These are phyloP conservation scores for Flueggea neowawraea DNA, from an alignment of 441 rosid species.

Conservation along the genomic window DNA sequence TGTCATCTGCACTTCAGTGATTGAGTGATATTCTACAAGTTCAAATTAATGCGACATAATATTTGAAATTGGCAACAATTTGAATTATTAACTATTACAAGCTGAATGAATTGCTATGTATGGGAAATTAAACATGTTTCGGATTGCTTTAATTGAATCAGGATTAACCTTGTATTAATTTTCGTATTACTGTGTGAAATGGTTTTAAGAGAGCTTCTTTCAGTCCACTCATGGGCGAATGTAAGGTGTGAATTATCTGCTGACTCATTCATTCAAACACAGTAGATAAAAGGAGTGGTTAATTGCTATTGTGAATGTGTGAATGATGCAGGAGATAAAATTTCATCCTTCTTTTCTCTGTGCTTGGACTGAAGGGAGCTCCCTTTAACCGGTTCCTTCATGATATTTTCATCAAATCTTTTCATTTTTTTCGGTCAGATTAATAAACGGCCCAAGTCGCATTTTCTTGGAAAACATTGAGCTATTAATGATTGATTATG, in stretches of 20 bases:
- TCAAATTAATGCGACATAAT: too few species aligned
- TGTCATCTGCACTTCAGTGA: too few species aligned
- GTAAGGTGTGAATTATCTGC: constrained; percentile 42
- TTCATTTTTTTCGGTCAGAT: not conserved
- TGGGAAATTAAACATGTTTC: not conserved
- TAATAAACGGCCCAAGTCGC: not conserved
- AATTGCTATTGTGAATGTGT: constrained; percentile 36
- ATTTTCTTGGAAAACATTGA: not conserved
- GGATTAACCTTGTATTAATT: not conserved
- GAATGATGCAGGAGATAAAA: constrained; percentile 51
- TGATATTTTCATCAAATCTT: not conserved
- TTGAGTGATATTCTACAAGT: too few species aligned
- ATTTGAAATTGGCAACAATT: too few species aligned
- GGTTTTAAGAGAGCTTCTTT: constrained; percentile 40
- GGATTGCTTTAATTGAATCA: too few species aligned
- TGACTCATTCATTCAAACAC: constrained; percentile 51
- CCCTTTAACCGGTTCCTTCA: constrained; percentile 19
- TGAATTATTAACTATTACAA: not conserved
- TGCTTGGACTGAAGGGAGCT: constrained; percentile 59
- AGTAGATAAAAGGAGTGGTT: constrained; percentile 19
- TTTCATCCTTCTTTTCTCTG: constrained; percentile 35
- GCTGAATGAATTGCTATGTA: not conserved
- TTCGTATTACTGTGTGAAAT: not conserved
- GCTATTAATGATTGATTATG: too few species aligned
- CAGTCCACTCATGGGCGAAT: constrained; percentile 41